These are phyloP conservation scores for cucumber (Cucumis sativus) DNA, from an alignment of 306 rosid species.

Conservation along the genomic window Cucumber_9930_V3 NC_026659.2:15661001-15661500, in stretches of 20 bases:
- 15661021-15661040: no score
- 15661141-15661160: no score
- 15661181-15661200: neutral
- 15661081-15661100: no score
- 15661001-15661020: no score
- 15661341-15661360: conserved; percentile 97
- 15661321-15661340: conserved; percentile 80
- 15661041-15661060: no score
- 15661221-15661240: neutral
- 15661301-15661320: conserved; percentile 88
- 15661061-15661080: no score
- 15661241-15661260: neutral
- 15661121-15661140: no score
- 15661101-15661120: no score
- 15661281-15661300: conserved; percentile 45
- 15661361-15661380: conserved; percentile 93
- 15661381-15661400: conserved; percentile 87
- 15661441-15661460: conserved; percentile 7
- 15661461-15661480: conserved; percentile 26
- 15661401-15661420: conserved; percentile 15
- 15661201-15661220: neutral
- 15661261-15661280: neutral
- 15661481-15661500: conserved; percentile 89
- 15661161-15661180: no score
- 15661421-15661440: neutral